These are phyloP conservation scores for Gautieria morchelliformis DNA, from an alignment of 768 basidiomycete genomes.

Conservation along the genomic window DNA sequence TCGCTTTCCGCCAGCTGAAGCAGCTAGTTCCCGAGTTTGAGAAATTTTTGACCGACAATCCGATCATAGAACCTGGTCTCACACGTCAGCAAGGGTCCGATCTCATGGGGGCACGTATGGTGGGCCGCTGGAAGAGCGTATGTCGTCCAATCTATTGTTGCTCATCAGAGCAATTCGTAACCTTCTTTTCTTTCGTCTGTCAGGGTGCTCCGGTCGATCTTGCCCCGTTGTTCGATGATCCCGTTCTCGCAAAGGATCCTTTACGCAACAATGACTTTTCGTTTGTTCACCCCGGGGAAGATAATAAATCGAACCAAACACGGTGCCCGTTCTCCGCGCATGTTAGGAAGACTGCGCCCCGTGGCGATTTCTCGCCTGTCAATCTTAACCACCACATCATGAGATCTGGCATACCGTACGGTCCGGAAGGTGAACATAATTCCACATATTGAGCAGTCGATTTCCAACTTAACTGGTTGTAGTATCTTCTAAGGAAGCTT, in stretches of 20 bases:
- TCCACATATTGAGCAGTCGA: too few species aligned
- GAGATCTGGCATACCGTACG: constrained; percentile 42
- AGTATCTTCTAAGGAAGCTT: constrained; percentile 29
- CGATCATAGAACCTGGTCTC: constrained; percentile 12
- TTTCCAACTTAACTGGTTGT: neutral
- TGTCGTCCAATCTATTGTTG: neutral
- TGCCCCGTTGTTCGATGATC: constrained; percentile 17
- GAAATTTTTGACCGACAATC: constrained; percentile 16
- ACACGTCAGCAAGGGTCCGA: constrained; percentile 14
- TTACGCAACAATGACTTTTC: constrained; percentile 22
- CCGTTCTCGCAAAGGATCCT: constrained; percentile 18
- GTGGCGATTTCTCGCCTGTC: constrained; percentile 12
- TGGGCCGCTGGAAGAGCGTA: constrained; percentile 27
- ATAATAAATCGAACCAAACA: constrained; percentile 8
- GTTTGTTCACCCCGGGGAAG: constrained; percentile 18
- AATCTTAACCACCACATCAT: constrained; percentile 27
- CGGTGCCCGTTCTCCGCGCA: constrained; percentile 39
- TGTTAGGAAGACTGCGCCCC: constrained; percentile 36
- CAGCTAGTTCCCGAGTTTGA: constrained; percentile 28
- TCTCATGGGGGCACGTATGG: constrained; percentile 23
- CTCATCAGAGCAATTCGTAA: constrained; percentile 14
- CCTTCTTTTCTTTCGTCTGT: neutral
- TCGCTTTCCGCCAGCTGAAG: constrained; percentile 23
- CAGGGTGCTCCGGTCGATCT: constrained; percentile 23
- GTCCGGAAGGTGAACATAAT: constrained; percentile 27